Base-by-base conservation (phyloP, 2,329 filamentous ascomycete species). In the Aspergillus sojae region DNA sequence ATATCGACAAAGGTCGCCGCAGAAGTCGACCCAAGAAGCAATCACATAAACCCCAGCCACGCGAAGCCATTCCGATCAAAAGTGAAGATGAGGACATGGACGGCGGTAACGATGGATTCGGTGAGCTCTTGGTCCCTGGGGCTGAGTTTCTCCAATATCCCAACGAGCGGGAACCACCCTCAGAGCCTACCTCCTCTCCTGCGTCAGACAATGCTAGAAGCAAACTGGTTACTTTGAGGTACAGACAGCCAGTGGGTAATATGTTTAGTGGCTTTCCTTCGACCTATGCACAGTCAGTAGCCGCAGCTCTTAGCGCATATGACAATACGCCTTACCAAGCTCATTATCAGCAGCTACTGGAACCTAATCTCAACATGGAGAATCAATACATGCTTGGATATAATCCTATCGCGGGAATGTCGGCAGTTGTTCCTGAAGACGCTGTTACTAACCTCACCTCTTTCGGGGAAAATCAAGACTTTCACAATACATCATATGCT, bases 81-180 rank as follows among this genome's bases (percentile, higher is more conserved):
- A 5, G 7, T 34, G 48, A 21, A n/a, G 9, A n/a, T 21, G 48
- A 32, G 7, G 32, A 55, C 11, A 16, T 16, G 2, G 52, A 41
- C 6, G 52, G 30, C 16, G 64, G 56, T 26, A 52, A 62, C 4
- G 55, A 61, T 5, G 54, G 45, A 50, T 30, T 53, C 9, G 62
- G 64, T 19, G 64, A 70, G 12, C 26, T 68, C 1, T 46, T 69
- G 39, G 63, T 65, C 3, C 57, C 67, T 32, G 65, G 64, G 6
- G 67, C 69, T n/a, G 54, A 57, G 0, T 69, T 70, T 6, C 64
- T 71, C 19, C 56, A 65, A 5, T 61, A 66, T 32, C 69, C 67
- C 0, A 64, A 70, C 34, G 58, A 67, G 56, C 64, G 19, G 16
- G 30, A 45, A 12, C 30, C n/a, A 14, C 7, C 19, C 19, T 23